Percentiles rank a stretch among this genome's conserved stretches.
Conservation (phyloP, 2,329 filamentous ascomycete genomes). For the Microdochium bolleyi region DNA sequence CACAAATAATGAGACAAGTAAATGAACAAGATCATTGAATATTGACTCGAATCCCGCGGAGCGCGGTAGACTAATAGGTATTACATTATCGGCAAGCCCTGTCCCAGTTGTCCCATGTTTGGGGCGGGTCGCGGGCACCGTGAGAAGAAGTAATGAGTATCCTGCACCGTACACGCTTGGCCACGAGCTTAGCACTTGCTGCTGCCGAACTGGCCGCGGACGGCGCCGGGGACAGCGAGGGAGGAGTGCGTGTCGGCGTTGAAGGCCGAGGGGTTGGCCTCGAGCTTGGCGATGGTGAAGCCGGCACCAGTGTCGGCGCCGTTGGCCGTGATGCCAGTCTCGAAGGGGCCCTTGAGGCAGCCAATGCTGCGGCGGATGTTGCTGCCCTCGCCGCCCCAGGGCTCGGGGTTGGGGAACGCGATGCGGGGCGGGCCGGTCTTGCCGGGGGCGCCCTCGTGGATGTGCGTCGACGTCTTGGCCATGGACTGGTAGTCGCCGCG, state of each 20-base stretch:
- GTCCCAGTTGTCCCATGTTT: no score
- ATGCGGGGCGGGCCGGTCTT: constrained; percentile 41
- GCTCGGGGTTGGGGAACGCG: constrained; percentile 38
- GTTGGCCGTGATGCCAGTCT: constrained; percentile 18
- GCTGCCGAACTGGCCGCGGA: constrained; percentile 37
- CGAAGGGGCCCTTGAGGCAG: constrained; percentile 28
- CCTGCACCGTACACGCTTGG: no score
- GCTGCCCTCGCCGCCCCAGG: constrained; percentile 18
- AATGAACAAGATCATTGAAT: no score
- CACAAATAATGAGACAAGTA: no score
- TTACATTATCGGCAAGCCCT: no score
- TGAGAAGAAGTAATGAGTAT: no score
- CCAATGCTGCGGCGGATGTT: constrained; percentile 27
- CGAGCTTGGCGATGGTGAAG: constrained; percentile 41
- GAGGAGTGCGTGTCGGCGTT: constrained; percentile 45
- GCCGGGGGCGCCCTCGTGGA: constrained; percentile 39
- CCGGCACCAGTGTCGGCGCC: constrained; percentile 25
- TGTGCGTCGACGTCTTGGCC: constrained; percentile 44
- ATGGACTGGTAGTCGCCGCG: constrained; percentile 40
- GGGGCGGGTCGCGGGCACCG: no score
- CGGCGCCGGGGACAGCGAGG: constrained; percentile 38
- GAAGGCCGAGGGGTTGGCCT: constrained; percentile 39
- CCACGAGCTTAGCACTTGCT: constrained; percentile 4
- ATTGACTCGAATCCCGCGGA: no score
- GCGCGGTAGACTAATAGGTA: no score